Percentiles rank a stretch among this genome's conserved stretches.
These are phyloP conservation scores for Hericium alpestre DNA, from an alignment of 768 basidiomycete species.

Conservation along the genomic window DNA sequence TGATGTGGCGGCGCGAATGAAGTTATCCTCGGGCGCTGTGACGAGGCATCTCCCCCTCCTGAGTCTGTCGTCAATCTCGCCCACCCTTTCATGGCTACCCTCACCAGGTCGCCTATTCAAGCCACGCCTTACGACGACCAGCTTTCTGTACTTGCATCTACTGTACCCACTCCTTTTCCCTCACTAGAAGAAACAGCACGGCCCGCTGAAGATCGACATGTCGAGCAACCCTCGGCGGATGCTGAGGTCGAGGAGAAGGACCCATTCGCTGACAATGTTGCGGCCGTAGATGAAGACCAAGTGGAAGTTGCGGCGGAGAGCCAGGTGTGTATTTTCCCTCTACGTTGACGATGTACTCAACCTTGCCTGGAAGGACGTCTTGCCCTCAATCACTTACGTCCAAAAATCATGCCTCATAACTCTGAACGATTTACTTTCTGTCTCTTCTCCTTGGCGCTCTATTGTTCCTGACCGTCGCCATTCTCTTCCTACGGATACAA, in stretches of 20 bases:
- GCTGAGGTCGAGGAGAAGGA: background rate
- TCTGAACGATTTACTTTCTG: slow-evolving; percentile 56
- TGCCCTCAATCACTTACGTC: slow-evolving; percentile 64
- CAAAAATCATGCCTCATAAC: slow-evolving; percentile 69
- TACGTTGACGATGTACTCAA: background rate
- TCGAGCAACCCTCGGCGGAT: background rate
- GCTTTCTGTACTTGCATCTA: background rate
- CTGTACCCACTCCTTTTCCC: slow-evolving; percentile 11
- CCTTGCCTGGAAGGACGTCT: slow-evolving; percentile 32
- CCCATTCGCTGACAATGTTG: background rate
- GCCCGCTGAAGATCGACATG: background rate
- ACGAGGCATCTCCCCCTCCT: no score
- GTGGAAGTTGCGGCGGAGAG: background rate
- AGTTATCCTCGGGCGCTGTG: no score
- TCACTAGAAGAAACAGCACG: slow-evolving; percentile 3
- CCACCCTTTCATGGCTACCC: slow-evolving; percentile 7
- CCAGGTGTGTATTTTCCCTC: background rate
- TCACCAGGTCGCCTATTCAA: slow-evolving; percentile 4
- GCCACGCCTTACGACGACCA: background rate
- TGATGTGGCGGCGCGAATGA: no score
- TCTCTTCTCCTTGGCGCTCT: slow-evolving; percentile 37
- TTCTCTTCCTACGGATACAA: slow-evolving; percentile 38
- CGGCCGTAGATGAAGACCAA: background rate
- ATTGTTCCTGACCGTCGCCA: slow-evolving; percentile 52
- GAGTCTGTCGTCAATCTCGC: no score